Base-by-base conservation (phyloP, 805 yeast species). In the Kurtzmaniella cleridarum region DNA sequence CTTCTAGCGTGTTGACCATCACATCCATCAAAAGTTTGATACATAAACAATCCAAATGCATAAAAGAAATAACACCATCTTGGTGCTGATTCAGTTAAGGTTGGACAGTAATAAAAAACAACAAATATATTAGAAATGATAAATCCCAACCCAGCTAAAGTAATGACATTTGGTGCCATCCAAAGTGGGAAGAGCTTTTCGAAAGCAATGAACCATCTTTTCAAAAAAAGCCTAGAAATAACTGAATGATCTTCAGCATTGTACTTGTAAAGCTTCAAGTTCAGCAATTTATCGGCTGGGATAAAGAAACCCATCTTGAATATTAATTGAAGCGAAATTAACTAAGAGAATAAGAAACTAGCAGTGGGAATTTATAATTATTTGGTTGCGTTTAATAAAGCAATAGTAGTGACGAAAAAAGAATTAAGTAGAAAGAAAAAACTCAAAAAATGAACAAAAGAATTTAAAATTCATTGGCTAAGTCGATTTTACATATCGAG, bases 1-100 rank as follows among this genome's bases (percentile, higher is more conserved):
- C 91, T 78, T 55, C 98, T 79, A 17, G 97, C 97, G 59, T 90
- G 98, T 46, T 84, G 76, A 3, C 98, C 98, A 60, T 90, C 98
- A 60, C 96, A 85, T 0, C 96, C 96, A 60, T 90, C 98, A 59
- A 90, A 88, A 0, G 97, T 90, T 59, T 90, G 98, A 60, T 90
- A 90, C 73, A 89, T 66, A 55, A 90, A 89, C 48, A 90, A 64
- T 5, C 95, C 91, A 45, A 84, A 54, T 0, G 95, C 96, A 57
- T 86, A 85, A 33, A 81, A 65, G 48, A 76, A 74, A 56, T 84
- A 86, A 13, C 81, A 74, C 95, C 95, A 86, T 27, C 73, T 59
- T 5, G 98, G 96, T 10, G 75, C 69, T 2, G 66, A 69, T n/a
- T 53, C 55, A 34, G 76, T 60, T 42, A 87, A 70, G 40, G 71